phyloP scores from a whole-genome alignment of 2,329 filamentous ascomycete species.

The Epichloe scottii region DNA sequence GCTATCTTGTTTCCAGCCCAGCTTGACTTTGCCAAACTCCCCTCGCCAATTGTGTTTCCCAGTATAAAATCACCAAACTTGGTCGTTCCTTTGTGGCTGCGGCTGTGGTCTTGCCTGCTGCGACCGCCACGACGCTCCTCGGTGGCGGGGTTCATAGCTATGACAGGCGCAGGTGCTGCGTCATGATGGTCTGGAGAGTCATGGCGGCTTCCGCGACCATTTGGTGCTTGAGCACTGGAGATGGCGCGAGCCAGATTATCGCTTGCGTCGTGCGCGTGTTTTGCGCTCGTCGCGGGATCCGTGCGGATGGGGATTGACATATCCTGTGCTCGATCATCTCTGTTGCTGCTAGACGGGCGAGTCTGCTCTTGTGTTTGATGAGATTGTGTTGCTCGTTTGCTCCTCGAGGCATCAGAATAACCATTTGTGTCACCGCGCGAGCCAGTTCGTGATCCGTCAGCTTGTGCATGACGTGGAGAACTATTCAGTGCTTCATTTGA shows the following conservation, averaged over 20 bases:
- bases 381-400: conserved; percentile 16
- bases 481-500: conserved; percentile 31
- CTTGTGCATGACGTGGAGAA: conserved; percentile 28
- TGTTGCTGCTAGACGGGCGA: conserved; percentile 24
- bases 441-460: conserved; percentile 23
- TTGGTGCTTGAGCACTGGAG: conserved; percentile 20
- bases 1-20: conserved; percentile 95
- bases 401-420: conserved; percentile 17
- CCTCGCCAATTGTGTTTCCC: conserved; percentile 91
- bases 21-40: conserved; percentile 98
- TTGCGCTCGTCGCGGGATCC: conserved; percentile 31
- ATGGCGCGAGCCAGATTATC: conserved; percentile 67
- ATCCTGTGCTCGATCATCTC: conserved; percentile 25
- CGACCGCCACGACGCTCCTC: conserved; percentile 37
- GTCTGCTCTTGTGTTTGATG: conserved; percentile 25
- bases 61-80: conserved; percentile 94
- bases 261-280: conserved; percentile 61
- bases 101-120: conserved; percentile 46
- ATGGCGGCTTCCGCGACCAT: conserved; percentile 15
- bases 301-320: conserved; percentile 33
- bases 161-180: conserved; percentile 32
- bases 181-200: conserved; percentile 24
- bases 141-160: conserved; percentile 29
- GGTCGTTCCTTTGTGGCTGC: conserved; percentile 50
- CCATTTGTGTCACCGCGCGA: conserved; percentile 20